Percentiles rank a stretch among this genome's conserved stretches.
Conservation (phyloP, 2,329 filamentous ascomycete species). For the Penicillium crustosum region DNA sequence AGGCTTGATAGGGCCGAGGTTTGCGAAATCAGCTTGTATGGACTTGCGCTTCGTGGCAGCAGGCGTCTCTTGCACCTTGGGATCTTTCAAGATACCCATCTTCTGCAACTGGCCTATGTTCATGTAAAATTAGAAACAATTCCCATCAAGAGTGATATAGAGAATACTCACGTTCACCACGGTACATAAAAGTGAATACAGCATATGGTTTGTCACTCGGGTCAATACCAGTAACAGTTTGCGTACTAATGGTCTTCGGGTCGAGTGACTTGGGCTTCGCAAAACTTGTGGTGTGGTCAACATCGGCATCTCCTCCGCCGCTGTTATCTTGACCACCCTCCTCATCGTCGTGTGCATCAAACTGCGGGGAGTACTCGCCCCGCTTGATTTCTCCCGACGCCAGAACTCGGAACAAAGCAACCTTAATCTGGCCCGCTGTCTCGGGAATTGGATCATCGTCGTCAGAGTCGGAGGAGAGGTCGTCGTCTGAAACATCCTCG, state of each 20-base stretch:
- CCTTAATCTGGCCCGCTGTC: slow-evolving; percentile 95
- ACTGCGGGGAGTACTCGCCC: slow-evolving; percentile 96
- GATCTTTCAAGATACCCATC: slow-evolving; percentile 79
- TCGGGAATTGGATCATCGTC: slow-evolving; percentile 83
- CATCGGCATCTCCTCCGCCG: slow-evolving; percentile 69
- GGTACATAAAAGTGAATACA: slow-evolving; percentile 95
- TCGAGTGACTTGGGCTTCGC: slow-evolving; percentile 94
- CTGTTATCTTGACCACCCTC: slow-evolving; percentile 64
- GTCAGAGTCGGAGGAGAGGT: slow-evolving; percentile 66
- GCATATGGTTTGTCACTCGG: slow-evolving; percentile 95
- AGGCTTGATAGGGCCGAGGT: slow-evolving; percentile 77
- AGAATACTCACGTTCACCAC: slow-evolving; percentile 76
- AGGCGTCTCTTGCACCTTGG: slow-evolving; percentile 62
- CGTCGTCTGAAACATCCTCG: slow-evolving; percentile 70
- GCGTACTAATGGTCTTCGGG: slow-evolving; percentile 95
- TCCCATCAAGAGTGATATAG: neutral
- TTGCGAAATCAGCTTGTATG: slow-evolving; percentile 79
- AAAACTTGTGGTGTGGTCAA: slow-evolving; percentile 97
- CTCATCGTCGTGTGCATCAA: slow-evolving; percentile 93
- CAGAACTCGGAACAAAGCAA: slow-evolving; percentile 90
- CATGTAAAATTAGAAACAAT: neutral
- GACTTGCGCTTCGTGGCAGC: slow-evolving; percentile 74
- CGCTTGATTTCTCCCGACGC: slow-evolving; percentile 97
- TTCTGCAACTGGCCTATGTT: slow-evolving; percentile 83
- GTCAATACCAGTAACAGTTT: slow-evolving; percentile 98